Evolutionary conservation across 495 filamentous ascomycete genomes (phyloP).

Genomic region (Halenospora varia): DNA sequence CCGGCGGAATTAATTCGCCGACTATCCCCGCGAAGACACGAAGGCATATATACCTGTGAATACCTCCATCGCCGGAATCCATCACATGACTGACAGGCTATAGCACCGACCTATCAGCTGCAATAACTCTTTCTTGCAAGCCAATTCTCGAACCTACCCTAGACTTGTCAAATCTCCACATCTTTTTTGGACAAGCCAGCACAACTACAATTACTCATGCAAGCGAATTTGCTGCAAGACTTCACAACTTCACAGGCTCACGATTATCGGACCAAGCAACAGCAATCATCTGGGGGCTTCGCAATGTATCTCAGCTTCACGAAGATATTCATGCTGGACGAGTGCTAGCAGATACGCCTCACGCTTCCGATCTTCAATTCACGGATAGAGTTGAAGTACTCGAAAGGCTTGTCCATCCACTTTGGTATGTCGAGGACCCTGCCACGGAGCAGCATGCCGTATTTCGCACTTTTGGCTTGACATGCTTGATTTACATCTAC

Average conservation of each 20-base stretch:
- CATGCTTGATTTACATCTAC: constrained; percentile 20
- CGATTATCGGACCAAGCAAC: constrained; percentile 8
- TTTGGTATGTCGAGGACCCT: constrained; percentile 14
- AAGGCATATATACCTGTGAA: constrained; percentile 13
- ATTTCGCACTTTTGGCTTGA: constrained; percentile 16
- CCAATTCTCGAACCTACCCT: constrained; percentile 7
- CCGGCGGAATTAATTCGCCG: constrained; percentile 8
- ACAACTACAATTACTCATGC: constrained; percentile 5
- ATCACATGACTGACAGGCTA: not conserved
- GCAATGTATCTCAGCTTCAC: constrained; percentile 8
- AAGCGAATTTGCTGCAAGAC: constrained; percentile 8
- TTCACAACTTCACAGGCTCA: constrained; percentile 15
- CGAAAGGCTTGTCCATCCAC: constrained; percentile 11
- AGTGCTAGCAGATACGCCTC: constrained; percentile 2
- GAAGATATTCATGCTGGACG: constrained; percentile 10
- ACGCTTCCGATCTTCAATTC: constrained; percentile 11
- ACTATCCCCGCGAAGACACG: constrained; percentile 1
- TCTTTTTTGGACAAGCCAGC: constrained; percentile 13
- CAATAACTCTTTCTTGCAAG: constrained; percentile 3
- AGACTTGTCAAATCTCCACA: not conserved
- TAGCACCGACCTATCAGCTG: constrained; percentile 10
- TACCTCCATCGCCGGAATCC: not conserved
- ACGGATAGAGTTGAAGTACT: constrained; percentile 21
- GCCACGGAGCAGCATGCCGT: constrained; percentile 8
- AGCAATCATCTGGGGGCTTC: constrained; percentile 19